phyloP scores from a whole-genome alignment of 2,329 filamentous ascomycete species.

The Diatrype stigma region DNA sequence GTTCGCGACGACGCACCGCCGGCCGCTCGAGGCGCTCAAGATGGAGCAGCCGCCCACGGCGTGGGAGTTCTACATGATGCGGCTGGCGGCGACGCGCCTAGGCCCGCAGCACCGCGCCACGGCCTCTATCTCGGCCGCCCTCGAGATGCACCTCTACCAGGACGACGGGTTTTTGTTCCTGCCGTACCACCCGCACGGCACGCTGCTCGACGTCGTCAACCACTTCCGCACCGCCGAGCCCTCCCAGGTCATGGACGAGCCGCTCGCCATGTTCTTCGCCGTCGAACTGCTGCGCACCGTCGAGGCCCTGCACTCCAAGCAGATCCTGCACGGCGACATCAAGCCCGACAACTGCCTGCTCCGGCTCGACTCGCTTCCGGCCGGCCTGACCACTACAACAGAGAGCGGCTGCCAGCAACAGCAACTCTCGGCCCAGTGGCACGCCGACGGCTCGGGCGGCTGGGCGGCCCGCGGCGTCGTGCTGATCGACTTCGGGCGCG shows the following conservation, averaged over 20 bases:
- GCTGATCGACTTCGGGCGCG: slow-evolving; percentile 92
- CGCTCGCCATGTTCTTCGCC: slow-evolving; percentile 90
- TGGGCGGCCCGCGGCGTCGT: slow-evolving; percentile 78
- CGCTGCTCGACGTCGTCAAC: slow-evolving; percentile 92
- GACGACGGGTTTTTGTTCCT: slow-evolving; percentile 89
- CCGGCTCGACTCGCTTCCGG: slow-evolving; percentile 59
- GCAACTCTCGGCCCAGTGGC: slow-evolving; percentile 61
- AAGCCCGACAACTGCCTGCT: slow-evolving; percentile 95
- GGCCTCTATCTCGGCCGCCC: slow-evolving; percentile 74
- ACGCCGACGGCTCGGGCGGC: slow-evolving; percentile 66
- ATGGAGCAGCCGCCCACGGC: slow-evolving; percentile 84
- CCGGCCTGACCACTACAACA: slow-evolving; percentile 11
- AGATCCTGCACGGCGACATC: slow-evolving; percentile 85
- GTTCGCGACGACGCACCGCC: slow-evolving; percentile 53
- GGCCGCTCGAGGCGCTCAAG: slow-evolving; percentile 78
- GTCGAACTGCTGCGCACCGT: slow-evolving; percentile 87
- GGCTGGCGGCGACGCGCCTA: slow-evolving; percentile 72
- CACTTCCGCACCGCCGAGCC: slow-evolving; percentile 69
- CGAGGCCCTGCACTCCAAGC: slow-evolving; percentile 76
- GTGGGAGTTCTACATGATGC: slow-evolving; percentile 98
- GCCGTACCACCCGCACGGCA: slow-evolving; percentile 84
- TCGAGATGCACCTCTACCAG: slow-evolving; percentile 87
- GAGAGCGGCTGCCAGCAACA: slow-evolving; percentile 30
- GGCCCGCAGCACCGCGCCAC: slow-evolving; percentile 66
- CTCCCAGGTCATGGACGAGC: slow-evolving; percentile 79